Conservation (phyloP, 805 yeast species). For the Metschnikowia matae region DNA sequence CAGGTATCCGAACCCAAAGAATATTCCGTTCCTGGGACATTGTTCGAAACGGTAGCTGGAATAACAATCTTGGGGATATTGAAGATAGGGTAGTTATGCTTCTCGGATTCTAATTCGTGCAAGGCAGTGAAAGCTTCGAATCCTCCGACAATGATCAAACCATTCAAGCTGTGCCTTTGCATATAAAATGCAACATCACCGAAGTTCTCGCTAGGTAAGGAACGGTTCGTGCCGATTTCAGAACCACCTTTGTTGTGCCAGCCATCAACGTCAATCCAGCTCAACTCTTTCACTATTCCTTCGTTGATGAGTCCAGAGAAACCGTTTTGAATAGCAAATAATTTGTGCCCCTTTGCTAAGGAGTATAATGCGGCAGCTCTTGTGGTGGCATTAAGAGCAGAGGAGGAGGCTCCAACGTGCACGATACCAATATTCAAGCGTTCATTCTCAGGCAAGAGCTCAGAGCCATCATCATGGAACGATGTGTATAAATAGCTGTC, state of each 20-base stretch:
- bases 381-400: constrained; percentile 75
- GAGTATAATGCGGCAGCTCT: constrained; percentile 72
- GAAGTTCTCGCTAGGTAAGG: constrained; percentile 30
- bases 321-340: constrained; percentile 71
- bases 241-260: constrained; percentile 79
- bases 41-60: constrained; percentile 95
- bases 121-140: constrained; percentile 92
- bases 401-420: constrained; percentile 78
- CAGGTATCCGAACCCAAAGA: constrained; percentile 96
- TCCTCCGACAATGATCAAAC: constrained; percentile 89
- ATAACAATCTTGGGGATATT: constrained; percentile 90
- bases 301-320: constrained; percentile 65
- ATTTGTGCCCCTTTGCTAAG: constrained; percentile 69
- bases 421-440: constrained; percentile 64
- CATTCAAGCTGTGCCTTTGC: constrained; percentile 84
- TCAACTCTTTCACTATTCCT: constrained; percentile 54
- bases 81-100: constrained; percentile 80
- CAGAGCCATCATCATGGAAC: constrained; percentile 55
- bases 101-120: constrained; percentile 73
- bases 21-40: constrained; percentile 98
- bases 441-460: constrained; percentile 49
- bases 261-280: constrained; percentile 67
- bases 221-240: constrained; percentile 76
- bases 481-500: constrained; percentile 50
- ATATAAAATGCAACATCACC: constrained; percentile 92